Evolutionary conservation across 2,329 filamentous ascomycete species (phyloP).

Genomic region (Onygenales sp.): DNA sequence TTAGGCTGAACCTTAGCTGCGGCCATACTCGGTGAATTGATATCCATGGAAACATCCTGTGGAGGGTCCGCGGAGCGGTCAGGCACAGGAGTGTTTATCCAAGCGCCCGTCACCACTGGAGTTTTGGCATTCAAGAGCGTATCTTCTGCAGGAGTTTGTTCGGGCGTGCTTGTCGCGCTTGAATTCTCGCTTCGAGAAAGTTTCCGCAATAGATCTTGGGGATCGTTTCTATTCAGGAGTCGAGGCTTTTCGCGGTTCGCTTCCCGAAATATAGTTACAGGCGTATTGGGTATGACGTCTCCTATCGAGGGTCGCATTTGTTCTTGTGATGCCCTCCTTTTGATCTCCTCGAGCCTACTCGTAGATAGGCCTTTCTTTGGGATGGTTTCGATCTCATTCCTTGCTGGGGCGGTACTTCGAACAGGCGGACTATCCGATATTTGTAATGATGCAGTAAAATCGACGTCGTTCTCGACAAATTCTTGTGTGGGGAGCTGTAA

Average conservation of each 20-base stretch:
- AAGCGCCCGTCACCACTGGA: slow-evolving; percentile 36
- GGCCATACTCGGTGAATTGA: slow-evolving; percentile 12
- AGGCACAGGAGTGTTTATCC: slow-evolving; percentile 38
- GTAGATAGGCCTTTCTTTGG: slow-evolving; percentile 13
- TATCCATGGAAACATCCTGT: slow-evolving; percentile 18
- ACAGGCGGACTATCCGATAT: slow-evolving; percentile 24
- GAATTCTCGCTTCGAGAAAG: slow-evolving; percentile 31
- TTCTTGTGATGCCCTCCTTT: slow-evolving; percentile 8
- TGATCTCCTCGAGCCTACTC: slow-evolving; percentile 11
- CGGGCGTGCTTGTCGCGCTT: slow-evolving; percentile 24
- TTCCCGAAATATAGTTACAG: slow-evolving; percentile 27
- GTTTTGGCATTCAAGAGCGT: slow-evolving; percentile 32
- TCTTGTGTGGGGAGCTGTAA: slow-evolving; percentile 11
- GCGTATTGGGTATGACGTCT: slow-evolving; percentile 28
- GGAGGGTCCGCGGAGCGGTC: slow-evolving; percentile 21
- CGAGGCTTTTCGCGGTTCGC: slow-evolving; percentile 21
- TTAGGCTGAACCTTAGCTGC: slow-evolving; percentile 3
- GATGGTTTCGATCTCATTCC: slow-evolving; percentile 16
- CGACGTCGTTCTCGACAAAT: slow-evolving; percentile 17
- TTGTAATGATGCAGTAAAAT: slow-evolving; percentile 20
- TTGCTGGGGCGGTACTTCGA: slow-evolving; percentile 15
- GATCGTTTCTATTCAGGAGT: slow-evolving; percentile 23
- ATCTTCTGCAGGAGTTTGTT: slow-evolving; percentile 21
- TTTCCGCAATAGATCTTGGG: slow-evolving; percentile 33
- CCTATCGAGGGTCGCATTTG: slow-evolving; percentile 12